Evolutionary conservation across 2,329 filamentous ascomycete genomes (phyloP).

Genomic region (Aotearoamyces nothofagi): DNA sequence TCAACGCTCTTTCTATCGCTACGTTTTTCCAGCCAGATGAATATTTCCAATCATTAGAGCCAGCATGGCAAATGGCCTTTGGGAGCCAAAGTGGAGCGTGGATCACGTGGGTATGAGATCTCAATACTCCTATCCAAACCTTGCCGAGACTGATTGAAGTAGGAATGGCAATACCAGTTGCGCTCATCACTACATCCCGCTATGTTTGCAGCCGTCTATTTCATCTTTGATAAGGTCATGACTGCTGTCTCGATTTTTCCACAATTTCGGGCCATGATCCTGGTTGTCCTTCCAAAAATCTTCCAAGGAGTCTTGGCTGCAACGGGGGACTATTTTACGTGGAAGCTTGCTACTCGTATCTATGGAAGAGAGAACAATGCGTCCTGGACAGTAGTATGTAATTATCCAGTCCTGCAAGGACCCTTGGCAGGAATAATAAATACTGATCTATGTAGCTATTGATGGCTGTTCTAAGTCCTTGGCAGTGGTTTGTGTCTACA

Average conservation of each 20-base stretch:
- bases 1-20: slow-evolving; percentile 62
- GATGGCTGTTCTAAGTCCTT: slow-evolving; percentile 63
- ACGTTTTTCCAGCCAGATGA: slow-evolving; percentile 99
- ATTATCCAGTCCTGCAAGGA: not conserved
- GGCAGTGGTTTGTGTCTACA: slow-evolving; percentile 94
- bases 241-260: slow-evolving; percentile 35
- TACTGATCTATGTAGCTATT: slow-evolving; percentile 43
- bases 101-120: slow-evolving; percentile 73
- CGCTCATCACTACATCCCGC: slow-evolving; percentile 85
- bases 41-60: slow-evolving; percentile 90
- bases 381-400: slow-evolving; percentile 52
- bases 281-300: slow-evolving; percentile 59
- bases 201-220: slow-evolving; percentile 68
- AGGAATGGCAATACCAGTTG: slow-evolving; percentile 89
- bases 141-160: slow-evolving; percentile 5
- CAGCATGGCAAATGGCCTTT: slow-evolving; percentile 82
- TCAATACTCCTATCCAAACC: slow-evolving; percentile 2
- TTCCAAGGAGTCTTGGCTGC: slow-evolving; percentile 68
- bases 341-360: slow-evolving; percentile 60
- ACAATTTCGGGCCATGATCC: slow-evolving; percentile 43
- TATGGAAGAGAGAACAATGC: slow-evolving; percentile 51
- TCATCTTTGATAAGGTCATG: slow-evolving; percentile 39
- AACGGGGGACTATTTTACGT: slow-evolving; percentile 72
- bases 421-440: too few relatives aligned
- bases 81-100: slow-evolving; percentile 65